phyloP scores from a whole-genome alignment of 1,284 basidiomycete genomes.

The Pseudozyma hubeiensis region DNA sequence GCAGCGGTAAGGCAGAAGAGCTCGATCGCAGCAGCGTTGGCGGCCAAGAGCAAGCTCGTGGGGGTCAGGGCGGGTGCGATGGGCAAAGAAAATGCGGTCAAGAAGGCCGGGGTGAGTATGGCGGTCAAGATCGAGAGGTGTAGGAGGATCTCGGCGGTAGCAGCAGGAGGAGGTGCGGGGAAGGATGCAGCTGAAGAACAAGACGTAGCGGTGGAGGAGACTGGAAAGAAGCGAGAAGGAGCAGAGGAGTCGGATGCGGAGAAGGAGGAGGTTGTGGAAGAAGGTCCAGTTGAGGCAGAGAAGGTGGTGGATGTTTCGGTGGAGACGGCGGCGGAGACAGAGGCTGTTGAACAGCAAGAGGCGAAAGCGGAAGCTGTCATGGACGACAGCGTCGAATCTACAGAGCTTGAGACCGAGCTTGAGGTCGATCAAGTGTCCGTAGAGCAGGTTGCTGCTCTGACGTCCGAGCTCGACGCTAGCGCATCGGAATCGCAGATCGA shows the following conservation, averaged over 20 bases:
- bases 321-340: background rate
- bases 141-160: constrained; percentile 10
- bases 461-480: background rate
- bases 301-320: background rate
- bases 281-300: background rate
- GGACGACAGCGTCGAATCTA: too few species aligned
- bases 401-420: background rate
- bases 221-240: too few species aligned
- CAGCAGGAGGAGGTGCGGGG: background rate
- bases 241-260: background rate
- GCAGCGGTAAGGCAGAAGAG: constrained; percentile 10
- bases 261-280: background rate
- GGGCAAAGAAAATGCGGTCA: constrained; percentile 16
- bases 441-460: background rate
- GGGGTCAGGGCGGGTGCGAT: constrained; percentile 8
- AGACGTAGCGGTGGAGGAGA: too few species aligned
- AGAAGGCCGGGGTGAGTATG: constrained; percentile 14
- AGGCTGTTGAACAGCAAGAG: background rate
- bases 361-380: too few species aligned
- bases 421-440: background rate
- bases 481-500: background rate
- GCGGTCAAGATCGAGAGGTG: constrained; percentile 14
- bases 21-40: constrained; percentile 23
- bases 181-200: background rate
- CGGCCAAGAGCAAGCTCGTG: constrained; percentile 30